Conservation (phyloP, 371 early-diverging fungal genomes). For the Capillidium rhysosporum region DNA sequence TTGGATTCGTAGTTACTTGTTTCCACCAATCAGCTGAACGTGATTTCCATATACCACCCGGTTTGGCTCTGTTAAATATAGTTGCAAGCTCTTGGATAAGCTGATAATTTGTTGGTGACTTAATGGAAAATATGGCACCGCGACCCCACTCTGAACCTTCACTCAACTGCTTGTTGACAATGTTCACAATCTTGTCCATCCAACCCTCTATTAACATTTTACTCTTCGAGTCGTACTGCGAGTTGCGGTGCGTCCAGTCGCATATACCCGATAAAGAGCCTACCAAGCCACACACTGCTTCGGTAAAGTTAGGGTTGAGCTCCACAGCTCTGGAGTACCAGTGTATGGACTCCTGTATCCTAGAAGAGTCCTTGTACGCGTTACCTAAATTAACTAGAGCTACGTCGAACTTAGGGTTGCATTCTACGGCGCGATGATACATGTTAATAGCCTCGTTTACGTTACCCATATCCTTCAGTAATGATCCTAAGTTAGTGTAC, state of each 20-base stretch:
- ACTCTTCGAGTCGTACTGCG: constrained; percentile 8
- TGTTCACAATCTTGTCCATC: constrained; percentile 57
- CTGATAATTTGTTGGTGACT: background rate
- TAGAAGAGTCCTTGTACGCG: constrained; percentile 70
- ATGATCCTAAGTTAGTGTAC: constrained; percentile 73
- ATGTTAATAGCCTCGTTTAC: constrained; percentile 60
- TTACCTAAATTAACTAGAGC: constrained; percentile 82
- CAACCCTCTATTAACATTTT: constrained; percentile 28
- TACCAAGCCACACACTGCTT: constrained; percentile 78
- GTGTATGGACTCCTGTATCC: constrained; percentile 70
- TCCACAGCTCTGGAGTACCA: constrained; percentile 70
- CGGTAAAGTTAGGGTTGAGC: constrained; percentile 75
- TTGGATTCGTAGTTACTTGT: background rate
- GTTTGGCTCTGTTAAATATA: constrained; percentile 7
- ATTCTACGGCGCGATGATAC: constrained; percentile 76
- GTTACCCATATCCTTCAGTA: constrained; percentile 74
- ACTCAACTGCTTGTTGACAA: constrained; percentile 55
- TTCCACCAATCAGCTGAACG: background rate
- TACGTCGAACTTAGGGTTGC: constrained; percentile 70
- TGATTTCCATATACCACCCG: background rate
- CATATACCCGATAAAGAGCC: constrained; percentile 74
- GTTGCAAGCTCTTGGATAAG: background rate
- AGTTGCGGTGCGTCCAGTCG: constrained; percentile 70
- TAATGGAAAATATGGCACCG: constrained; percentile 16
- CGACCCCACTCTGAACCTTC: constrained; percentile 38